Evolutionary conservation across 441 rosid genomes (phyloP), one percentile per base, ranked within the genome.

Genomic region (Populus hybrid): DNA sequence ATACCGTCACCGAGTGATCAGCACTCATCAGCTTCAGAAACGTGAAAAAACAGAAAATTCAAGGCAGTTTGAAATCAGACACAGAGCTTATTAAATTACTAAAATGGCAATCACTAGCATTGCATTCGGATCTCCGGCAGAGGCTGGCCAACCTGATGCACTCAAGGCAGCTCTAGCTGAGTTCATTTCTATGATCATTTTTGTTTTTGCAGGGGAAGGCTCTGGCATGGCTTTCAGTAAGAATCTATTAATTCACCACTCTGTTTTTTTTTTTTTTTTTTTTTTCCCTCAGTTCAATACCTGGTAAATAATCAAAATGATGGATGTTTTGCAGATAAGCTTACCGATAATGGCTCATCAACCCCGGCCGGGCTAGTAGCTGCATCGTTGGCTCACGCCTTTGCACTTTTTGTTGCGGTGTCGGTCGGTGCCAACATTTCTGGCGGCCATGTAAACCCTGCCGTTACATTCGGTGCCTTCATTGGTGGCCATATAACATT

Each of bases 161-260:
- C 80, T 92, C 18, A 93, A 80, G 76, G 94, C 94, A 10, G 97
- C 91, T 5, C 83, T 93, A 67, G 98, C 97, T 34, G 98, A 93
- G 93, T 93, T 93, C 79, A 83, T 92, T 12, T 92, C 95, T 14
- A 84, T 89, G 70, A 4, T 30, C 32, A 30, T 30, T 30, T 30
- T 30, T 30, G 32, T 30, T 30, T 30, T 30, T 30, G 32, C 98
- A 8, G 98, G 98, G 1, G 90, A 91, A 84, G 98, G 98, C 68
- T 92, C 98, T 3, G 94, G 98, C 70, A 93, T 92, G 97, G 98
- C 98, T 65, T 93, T 88, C 24, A 90, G 83, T 83, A 80, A 79
- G 81, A 50, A 70, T 50, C 65, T 10, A 26, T 18, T 3, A n/a
- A 40, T 10, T 36, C 23, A 5, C 14, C n/a, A 61, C 40, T 2